phyloP scores from a whole-genome alignment of 352 stramenopile species.

The Pythium chondricola region DNA sequence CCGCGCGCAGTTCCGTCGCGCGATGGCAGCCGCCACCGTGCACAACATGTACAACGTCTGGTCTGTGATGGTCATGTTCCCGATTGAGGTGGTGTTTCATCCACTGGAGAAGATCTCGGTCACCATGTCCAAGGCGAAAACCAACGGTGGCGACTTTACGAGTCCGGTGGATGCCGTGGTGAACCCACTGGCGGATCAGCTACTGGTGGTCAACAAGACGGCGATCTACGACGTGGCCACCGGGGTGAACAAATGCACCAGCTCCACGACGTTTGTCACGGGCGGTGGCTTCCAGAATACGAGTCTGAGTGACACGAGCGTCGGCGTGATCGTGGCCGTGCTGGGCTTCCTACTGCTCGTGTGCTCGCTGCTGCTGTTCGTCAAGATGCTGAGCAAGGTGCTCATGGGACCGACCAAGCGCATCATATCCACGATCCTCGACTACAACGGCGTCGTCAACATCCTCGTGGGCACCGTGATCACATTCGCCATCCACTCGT shows the following conservation, averaged over 20 bases:
- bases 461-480: conserved; percentile 57
- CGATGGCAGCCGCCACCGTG: conserved; percentile 16
- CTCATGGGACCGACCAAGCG: conserved; percentile 47
- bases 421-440: conserved; percentile 64
- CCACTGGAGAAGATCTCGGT: conserved; percentile 28
- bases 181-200: conserved; percentile 6
- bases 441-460: conserved; percentile 59
- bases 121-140: conserved; percentile 5
- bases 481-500: conserved; percentile 72
- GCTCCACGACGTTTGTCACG: conserved; percentile 1
- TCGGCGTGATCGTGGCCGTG: conserved; percentile 7
- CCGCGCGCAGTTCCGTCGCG: conserved; percentile 25
- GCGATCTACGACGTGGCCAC: conserved; percentile 5
- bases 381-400: conserved; percentile 16
- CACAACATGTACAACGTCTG: conserved; percentile 64
- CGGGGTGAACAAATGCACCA: neutral
- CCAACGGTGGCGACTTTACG: conserved; percentile 4
- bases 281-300: neutral
- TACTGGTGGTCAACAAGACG: conserved; percentile 10
- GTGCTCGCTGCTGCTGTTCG: conserved; percentile 7
- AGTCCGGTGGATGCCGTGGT: conserved; percentile 11
- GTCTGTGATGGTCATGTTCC: conserved; percentile 34
- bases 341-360: conserved; percentile 14
- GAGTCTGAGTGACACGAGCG: neutral
- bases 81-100: conserved; percentile 26